Evolutionary conservation across 352 stramenopile species (phyloP), one percentile per base, ranked within the genome.

Genomic region (Pythium brassicae): DNA sequence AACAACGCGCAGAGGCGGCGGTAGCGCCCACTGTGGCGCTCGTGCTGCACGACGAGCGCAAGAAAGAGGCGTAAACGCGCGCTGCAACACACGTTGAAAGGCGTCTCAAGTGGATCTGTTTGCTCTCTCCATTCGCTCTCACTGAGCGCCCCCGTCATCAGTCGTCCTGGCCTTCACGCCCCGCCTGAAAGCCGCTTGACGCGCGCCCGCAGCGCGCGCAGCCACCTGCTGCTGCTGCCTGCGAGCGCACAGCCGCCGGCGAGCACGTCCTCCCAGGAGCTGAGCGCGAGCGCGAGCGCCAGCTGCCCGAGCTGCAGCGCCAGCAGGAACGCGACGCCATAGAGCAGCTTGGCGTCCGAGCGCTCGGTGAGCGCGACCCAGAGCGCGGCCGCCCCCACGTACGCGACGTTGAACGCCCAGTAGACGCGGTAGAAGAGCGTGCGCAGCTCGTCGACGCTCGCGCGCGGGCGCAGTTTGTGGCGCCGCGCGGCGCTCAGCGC

Each of bases 351-450:
- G 29, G 68, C 60, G 11, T 53, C 64, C 59, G 62, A 68, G 17
- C 78, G 80, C 32, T 89, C 75, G 4, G 81, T 85, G 17, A 76
- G 54, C 55, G 83, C 85, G 27, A 92, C 68, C 81, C 81, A 92
- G 3, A 86, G 43, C 23, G 63, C 56, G 22, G 69, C 62, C 17
- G 49, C 53, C 25, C 78, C 0, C 23, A 85, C 47, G 47, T 78
- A 78, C 17, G 69, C 50, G n/a, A 81, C 17, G 11, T 71, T 73
- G 20, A 71, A 42, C n/a, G 74, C 59, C 81, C 81, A 92, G 55
- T 85, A 92, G 34, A 61, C 50, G 48, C 80, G 77, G 61, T 92
- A 89, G 60, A 88, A 89, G 34, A 72, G 51, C 27, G 66, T 40
- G 11, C 59, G 62, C n/a, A 88, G 63, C 37, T 71, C 60, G 17